Base-by-base conservation (phyloP, 139 green algal species). In the Zygnema cylindricum region DNA sequence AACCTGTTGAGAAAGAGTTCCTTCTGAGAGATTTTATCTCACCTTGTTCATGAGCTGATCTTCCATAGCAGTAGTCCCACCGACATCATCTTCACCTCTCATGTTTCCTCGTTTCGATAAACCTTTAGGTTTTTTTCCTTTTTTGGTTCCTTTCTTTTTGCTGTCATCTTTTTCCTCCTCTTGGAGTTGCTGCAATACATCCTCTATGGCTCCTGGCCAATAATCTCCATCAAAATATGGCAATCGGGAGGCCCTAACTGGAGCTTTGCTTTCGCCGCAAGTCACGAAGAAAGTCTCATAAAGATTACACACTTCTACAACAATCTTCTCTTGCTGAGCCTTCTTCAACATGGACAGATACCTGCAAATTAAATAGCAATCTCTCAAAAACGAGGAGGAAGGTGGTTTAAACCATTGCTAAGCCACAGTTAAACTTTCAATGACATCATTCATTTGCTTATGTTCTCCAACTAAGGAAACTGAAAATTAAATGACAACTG, bases 221-320 rank as follows among this genome's bases (percentile, higher is more conserved):
- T 98, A 99, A 94, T 99, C 97, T 23, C 97, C 97, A 86, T 99
- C 97, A 77, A 99, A 96, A 94, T 99, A 99, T 39, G 97, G 97
- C 32, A 99, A 91, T 81, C 95, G 77, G 1, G 88, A 93, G 1
- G 91, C 92, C 22, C 86, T 96, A 39, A 55, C 41, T 3, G 33
- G 30, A 22, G 79, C 81, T n/a, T 77, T 49, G 95, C 88, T 98
- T 95, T 54, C 90, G 95, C 40, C 94, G 95, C 81, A 95, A 92
- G 57, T 42, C 54, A 91, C 79, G 63, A 99, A 98, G 92, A 95
- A 99, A 22, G 94, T 96, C 93, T 99, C 97, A 86, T 93, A 98
- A 90, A 99, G 93, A 86, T 98, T 99, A 71, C 90, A 94, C 16
- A 98, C 69, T 76, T 97, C 93, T 11, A 90, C 86, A 40, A 99